Base-by-base conservation (phyloP, 1,284 basidiomycete genomes). In the Cutaneotrichosporon cyanovorans region DNA sequence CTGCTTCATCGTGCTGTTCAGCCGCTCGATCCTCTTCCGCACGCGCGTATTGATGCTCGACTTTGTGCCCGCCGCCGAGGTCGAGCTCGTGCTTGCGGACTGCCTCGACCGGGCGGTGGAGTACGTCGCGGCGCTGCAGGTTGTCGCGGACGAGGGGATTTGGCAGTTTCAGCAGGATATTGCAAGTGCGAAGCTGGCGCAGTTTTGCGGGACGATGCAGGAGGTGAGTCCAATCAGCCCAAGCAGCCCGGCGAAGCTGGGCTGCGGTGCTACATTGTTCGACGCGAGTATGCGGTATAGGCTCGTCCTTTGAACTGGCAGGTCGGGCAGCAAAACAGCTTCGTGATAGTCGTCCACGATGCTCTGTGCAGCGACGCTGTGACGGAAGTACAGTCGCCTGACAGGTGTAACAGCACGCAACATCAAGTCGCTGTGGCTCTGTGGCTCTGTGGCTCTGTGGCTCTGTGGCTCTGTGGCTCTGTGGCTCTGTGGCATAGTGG, bases 131-230 rank as follows among this genome's bases (percentile, higher is more conserved):
- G 19, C 31, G 20, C 16, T 45, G 25, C 16, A 34, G 15, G 18
- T 38, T 16, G 43, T 45, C 10, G 30, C 28, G 6, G 37, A 39
- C 30, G 19, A 39, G 8, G 43, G 43, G 21, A 38, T 23, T 6
- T 45, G 43, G 43, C 14, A 15, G 7, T 45, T 39, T 30, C 43
- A 45, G 37, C 43, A 45, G 36, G 43, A 45, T 31, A 45, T 45
- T 45, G 43, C 43, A 11, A 33, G 30, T 11, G 43, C 37, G 19
- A 45, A 45, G 21, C 36, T 31, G 20, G 43, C 43, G n/a, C 16
- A 36, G 6, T 38, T 39, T 20, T 37, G 28, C 15, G 43, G 25
- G 19, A 45, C 20, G 16, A 16, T 39, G 15, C 43, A 39, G n/a
- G 36, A 38, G 25, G 25, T 20, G 41, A 19, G 33, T 15, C 8